phyloP scores from a whole-genome alignment of 176 grass and related monocot species.

The Avena atlantica region DNA sequence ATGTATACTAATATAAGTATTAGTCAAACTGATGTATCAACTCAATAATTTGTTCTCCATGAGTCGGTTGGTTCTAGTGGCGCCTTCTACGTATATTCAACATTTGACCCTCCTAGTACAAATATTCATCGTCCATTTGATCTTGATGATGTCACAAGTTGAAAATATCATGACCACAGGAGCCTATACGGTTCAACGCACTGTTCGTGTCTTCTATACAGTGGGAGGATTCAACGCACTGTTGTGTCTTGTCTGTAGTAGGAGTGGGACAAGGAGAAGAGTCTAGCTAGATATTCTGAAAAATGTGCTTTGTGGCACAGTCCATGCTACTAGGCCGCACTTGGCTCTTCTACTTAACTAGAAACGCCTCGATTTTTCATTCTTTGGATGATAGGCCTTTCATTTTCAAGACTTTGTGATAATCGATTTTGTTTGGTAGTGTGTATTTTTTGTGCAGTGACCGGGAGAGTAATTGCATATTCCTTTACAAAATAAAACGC shows the following conservation, averaged over 20 bases:
- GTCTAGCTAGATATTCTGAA: neutral
- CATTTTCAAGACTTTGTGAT: neutral
- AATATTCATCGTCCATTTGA: neutral
- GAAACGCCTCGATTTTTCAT: neutral
- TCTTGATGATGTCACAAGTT: conserved; percentile 5
- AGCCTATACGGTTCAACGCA: neutral
- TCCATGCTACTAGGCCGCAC: no score
- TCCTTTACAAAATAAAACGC: neutral
- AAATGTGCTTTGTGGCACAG: no score
- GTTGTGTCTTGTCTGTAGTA: neutral
- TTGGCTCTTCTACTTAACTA: neutral
- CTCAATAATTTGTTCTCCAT: neutral
- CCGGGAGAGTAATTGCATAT: neutral
- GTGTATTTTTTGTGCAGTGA: neutral
- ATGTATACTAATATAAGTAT: neutral
- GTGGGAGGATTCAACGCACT: neutral
- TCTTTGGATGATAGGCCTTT: neutral
- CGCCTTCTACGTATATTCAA: conserved; percentile 13
- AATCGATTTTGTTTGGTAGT: neutral
- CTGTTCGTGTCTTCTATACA: neutral
- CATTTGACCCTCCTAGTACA: neutral
- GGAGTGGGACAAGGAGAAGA: neutral
- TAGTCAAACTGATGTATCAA: conserved; percentile 26
- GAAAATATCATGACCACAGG: neutral
- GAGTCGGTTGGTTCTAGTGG: neutral